These are phyloP conservation scores for Xylaria sp. DNA, from an alignment of 2,329 filamentous ascomycete species.

Conservation along the genomic window DNA sequence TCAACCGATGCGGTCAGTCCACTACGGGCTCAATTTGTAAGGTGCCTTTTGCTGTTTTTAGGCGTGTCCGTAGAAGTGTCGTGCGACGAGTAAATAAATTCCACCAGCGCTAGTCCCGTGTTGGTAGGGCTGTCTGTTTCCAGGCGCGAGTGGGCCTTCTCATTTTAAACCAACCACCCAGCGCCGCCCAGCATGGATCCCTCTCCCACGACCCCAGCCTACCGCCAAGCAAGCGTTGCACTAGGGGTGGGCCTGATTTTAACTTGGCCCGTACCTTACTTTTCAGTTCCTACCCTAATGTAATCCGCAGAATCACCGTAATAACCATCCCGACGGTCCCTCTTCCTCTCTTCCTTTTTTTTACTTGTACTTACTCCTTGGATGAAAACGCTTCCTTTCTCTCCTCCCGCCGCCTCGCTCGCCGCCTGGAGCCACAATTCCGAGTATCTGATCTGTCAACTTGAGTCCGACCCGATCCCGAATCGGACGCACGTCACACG, in stretches of 20 bases:
- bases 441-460: slow-evolving; percentile 4
- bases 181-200: not conserved
- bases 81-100: no score
- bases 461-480: not conserved
- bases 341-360: slow-evolving; percentile 13
- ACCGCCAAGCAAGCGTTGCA: slow-evolving; percentile 12
- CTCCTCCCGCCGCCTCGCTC: slow-evolving; percentile 6
- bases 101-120: not conserved
- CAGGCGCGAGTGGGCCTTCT: slow-evolving; percentile 9
- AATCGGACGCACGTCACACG: slow-evolving; percentile 3
- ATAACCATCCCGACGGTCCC: not conserved
- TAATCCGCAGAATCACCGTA: not conserved
- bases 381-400: slow-evolving; percentile 6
- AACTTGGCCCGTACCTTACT: slow-evolving; percentile 15
- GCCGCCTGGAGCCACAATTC: slow-evolving; percentile 1
- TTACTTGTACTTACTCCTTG: slow-evolving; percentile 3
- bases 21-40: not conserved
- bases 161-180: slow-evolving; percentile 18
- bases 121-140: not conserved
- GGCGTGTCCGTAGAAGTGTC: not conserved
- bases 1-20: not conserved
- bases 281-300: not conserved
- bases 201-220: slow-evolving; percentile 10
- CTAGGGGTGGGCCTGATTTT: slow-evolving; percentile 15
- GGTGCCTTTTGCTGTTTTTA: slow-evolving; percentile 13